These are phyloP conservation scores for Massariosphaeria phaeospora DNA, from an alignment of 495 filamentous ascomycete species.

Conservation along the genomic window DNA sequence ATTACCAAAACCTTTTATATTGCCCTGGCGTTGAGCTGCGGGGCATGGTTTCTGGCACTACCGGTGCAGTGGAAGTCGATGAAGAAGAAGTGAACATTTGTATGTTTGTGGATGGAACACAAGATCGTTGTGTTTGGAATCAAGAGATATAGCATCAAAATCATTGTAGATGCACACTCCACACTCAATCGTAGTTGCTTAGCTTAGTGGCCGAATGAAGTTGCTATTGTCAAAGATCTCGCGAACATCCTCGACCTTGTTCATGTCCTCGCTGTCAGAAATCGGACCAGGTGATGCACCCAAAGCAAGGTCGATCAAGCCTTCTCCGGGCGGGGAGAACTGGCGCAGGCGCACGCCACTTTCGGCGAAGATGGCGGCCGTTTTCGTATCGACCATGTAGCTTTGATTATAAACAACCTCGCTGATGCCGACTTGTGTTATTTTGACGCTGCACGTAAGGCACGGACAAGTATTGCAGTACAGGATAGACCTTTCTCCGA, in stretches of 20 bases:
- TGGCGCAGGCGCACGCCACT: slow-evolving; percentile 29
- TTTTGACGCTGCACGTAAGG: slow-evolving; percentile 97
- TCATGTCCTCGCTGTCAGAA: background rate
- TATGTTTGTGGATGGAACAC: no score
- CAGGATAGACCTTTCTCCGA: slow-evolving; percentile 69
- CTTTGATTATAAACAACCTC: slow-evolving; percentile 93
- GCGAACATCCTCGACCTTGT: background rate
- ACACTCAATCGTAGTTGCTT: background rate
- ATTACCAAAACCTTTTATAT: slow-evolving; percentile 3
- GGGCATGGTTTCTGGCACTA: slow-evolving; percentile 1
- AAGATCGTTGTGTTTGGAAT: no score
- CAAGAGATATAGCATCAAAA: no score
- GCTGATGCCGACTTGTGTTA: slow-evolving; percentile 86
- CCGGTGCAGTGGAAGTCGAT: slow-evolving; percentile 12
- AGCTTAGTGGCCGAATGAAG: slow-evolving; percentile 1
- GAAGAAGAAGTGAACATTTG: slow-evolving; percentile 13
- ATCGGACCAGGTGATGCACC: background rate
- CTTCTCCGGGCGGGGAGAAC: slow-evolving; percentile 26
- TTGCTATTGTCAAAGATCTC: slow-evolving; percentile 1
- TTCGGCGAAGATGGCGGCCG: slow-evolving; percentile 26
- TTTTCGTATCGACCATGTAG: slow-evolving; percentile 80
- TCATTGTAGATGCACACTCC: no score
- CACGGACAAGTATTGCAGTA: slow-evolving; percentile 98
- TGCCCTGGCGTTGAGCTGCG: slow-evolving; percentile 5
- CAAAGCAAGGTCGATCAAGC: slow-evolving; percentile 26